Conservation (phyloP, 2,329 filamentous ascomycete species). For the Botrytis fragariae region DNA sequence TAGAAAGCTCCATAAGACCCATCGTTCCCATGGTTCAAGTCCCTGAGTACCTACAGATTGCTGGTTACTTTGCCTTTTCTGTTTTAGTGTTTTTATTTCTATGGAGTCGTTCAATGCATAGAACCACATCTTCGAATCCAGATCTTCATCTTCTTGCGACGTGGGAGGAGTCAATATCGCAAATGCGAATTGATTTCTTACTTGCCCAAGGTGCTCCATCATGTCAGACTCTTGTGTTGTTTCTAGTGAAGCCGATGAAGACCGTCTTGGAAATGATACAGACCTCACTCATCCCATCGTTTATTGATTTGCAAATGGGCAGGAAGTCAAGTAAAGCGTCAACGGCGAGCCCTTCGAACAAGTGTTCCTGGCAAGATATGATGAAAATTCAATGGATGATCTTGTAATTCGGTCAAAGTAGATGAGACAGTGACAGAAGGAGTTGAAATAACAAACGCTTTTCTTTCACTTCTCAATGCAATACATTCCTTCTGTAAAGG, state of each 20-base stretch:
- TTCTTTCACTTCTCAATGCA: neutral
- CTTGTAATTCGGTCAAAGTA: neutral
- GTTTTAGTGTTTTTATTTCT: neutral
- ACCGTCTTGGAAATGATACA: neutral
- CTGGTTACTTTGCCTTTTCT: neutral
- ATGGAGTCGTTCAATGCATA: neutral
- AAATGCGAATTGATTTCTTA: neutral
- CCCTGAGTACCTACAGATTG: neutral
- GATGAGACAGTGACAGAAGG: neutral
- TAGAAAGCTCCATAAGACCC: too few relatives aligned
- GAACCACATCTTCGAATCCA: neutral
- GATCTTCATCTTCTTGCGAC: neutral
- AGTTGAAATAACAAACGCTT: neutral
- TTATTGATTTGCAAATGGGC: neutral
- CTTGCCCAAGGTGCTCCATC: neutral
- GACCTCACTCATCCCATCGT: neutral
- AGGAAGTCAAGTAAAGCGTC: neutral
- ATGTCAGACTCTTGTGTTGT: neutral
- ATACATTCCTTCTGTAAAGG: neutral
- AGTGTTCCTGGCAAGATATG: neutral
- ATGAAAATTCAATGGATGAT: neutral
- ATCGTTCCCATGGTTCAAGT: neutral
- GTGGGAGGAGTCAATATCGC: neutral
- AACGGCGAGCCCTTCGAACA: neutral
- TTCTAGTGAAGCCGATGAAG: neutral